phyloP scores from a whole-genome alignment of 352 stramenopile species.

The Achlya hypogyna region DNA sequence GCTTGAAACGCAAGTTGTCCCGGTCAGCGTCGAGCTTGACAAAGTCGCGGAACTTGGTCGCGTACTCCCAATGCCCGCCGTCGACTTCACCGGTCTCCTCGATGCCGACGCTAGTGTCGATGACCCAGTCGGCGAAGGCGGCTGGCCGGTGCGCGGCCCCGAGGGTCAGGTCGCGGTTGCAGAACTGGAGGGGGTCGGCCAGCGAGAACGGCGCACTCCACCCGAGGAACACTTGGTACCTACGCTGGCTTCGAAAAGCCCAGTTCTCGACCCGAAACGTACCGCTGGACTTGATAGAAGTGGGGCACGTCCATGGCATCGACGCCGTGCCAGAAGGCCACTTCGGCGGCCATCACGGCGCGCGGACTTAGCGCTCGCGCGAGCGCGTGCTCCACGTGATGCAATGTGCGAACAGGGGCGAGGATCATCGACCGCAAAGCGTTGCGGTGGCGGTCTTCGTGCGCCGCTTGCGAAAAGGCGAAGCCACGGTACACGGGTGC shows the following conservation, averaged over 20 bases:
- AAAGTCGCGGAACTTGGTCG: slow-evolving; percentile 79
- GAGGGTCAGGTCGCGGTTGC: slow-evolving; percentile 64
- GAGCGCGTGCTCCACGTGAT: slow-evolving; percentile 28
- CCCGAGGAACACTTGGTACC: slow-evolving; percentile 65
- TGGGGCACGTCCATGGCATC: slow-evolving; percentile 39
- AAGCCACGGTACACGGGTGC: slow-evolving; percentile 53
- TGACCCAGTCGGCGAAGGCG: slow-evolving; percentile 60
- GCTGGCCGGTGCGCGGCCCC: slow-evolving; percentile 26
- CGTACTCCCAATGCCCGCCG: slow-evolving; percentile 66
- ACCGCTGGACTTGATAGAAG: slow-evolving; percentile 78
- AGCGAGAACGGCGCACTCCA: slow-evolving; percentile 75
- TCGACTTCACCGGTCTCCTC: slow-evolving; percentile 24
- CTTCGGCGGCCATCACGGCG: not conserved
- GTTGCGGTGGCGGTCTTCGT: slow-evolving; percentile 76
- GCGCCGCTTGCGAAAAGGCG: slow-evolving; percentile 67
- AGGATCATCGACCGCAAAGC: slow-evolving; percentile 64
- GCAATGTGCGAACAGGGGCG: slow-evolving; percentile 38
- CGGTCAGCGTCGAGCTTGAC: slow-evolving; percentile 29
- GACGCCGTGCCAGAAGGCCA: not conserved
- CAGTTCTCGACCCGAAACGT: not conserved
- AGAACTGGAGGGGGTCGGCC: slow-evolving; percentile 64
- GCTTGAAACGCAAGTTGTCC: slow-evolving; percentile 25
- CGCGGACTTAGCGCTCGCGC: slow-evolving; percentile 15
- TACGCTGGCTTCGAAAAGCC: not conserved
- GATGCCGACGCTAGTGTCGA: slow-evolving; percentile 63